Percentiles rank a stretch among this genome's conserved stretches.
phyloP scores from a whole-genome alignment of 345 rosid genomes.

The Ceriops tagal region DNA sequence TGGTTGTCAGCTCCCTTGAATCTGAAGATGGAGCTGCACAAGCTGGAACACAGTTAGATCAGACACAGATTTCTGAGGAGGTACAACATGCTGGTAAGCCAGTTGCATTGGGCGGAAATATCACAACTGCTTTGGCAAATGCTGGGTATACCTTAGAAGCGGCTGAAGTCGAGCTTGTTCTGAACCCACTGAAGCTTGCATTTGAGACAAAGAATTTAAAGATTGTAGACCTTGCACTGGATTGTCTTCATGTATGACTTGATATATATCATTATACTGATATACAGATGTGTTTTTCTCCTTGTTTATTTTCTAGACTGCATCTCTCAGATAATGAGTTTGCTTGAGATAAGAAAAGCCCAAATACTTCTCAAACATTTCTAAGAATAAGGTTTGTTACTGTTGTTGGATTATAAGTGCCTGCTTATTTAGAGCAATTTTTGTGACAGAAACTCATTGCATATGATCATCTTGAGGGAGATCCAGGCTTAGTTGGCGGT shows the following conservation, averaged over 20 bases:
- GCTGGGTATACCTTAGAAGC: conserved; percentile 85
- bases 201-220: conserved; percentile 88
- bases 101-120: conserved; percentile 30
- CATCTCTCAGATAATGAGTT: conserved; percentile 4
- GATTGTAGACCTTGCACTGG: conserved; percentile 89
- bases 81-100: conserved; percentile 41
- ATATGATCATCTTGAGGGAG: conserved; percentile 93
- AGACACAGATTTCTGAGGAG: conserved; percentile 35
- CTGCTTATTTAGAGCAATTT: conserved; percentile 25
- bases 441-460: conserved; percentile 84
- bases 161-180: conserved; percentile 79
- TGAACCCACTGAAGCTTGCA: conserved; percentile 89
- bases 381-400: background rate
- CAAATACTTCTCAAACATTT: conserved; percentile 11
- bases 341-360: conserved; percentile 7
- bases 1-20: conserved; percentile 50
- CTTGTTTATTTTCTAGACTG: conserved; percentile 2
- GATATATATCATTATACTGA: too few species aligned
- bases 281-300: background rate
- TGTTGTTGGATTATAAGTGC: conserved; percentile 6
- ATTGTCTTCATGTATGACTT: conserved; percentile 87
- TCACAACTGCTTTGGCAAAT: conserved; percentile 57
- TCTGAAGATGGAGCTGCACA: conserved; percentile 50
- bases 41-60: conserved; percentile 42
- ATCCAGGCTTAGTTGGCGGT: conserved; percentile 94